Evolutionary conservation across 129 eudicot species (phyloP).

Genomic region (Pittosporum tobira): DNA sequence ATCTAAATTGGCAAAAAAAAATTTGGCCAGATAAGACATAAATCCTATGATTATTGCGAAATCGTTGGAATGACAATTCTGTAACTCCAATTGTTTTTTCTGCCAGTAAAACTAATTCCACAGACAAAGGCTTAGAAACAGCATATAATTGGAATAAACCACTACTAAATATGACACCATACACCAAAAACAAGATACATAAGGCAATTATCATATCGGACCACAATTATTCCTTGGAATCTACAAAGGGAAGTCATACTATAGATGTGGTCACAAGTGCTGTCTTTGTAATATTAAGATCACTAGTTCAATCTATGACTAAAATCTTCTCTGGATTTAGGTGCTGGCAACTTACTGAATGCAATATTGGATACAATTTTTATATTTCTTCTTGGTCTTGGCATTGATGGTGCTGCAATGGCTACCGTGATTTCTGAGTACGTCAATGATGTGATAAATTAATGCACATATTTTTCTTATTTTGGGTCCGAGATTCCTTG

Average conservation of each 20-base stretch:
- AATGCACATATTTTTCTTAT: slow-evolving; percentile 8
- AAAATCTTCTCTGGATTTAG: slow-evolving; percentile 27
- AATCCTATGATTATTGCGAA: neutral
- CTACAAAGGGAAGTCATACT: neutral
- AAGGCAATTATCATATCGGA: neutral
- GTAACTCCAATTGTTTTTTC: no score
- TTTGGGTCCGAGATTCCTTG: slow-evolving; percentile 1
- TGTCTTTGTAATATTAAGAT: slow-evolving; percentile 4
- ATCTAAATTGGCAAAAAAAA: neutral
- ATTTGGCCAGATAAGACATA: neutral
- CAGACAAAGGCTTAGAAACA: neutral
- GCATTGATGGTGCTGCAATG: slow-evolving; percentile 88
- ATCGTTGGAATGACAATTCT: neutral
- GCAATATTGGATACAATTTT: slow-evolving; percentile 59
- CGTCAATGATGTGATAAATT: slow-evolving; percentile 63
- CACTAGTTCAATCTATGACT: neutral
- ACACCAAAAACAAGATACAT: neutral
- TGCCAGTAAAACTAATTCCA: neutral
- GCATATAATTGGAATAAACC: neutral
- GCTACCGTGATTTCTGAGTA: slow-evolving; percentile 99
- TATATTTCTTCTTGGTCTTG: slow-evolving; percentile 53
- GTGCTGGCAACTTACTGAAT: slow-evolving; percentile 83
- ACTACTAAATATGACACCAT: neutral
- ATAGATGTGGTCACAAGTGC: neutral
- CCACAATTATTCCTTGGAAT: neutral